phyloP scores from a whole-genome alignment of 2,329 filamentous ascomycete genomes.

The Lachnellula subtilissima region DNA sequence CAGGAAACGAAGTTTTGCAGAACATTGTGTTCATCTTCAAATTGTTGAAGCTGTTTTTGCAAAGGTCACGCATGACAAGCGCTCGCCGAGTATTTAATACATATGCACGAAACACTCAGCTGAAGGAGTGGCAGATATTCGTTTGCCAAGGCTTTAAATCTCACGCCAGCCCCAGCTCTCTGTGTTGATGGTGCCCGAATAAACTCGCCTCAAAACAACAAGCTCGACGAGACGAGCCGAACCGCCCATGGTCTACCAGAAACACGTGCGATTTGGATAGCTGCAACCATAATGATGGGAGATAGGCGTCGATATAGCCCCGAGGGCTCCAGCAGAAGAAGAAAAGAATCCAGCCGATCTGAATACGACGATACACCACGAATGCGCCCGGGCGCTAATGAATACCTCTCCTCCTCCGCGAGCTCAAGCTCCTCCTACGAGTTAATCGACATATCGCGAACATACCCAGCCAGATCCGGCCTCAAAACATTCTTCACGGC shows the following conservation, averaged over 20 bases:
- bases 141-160: neutral
- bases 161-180: neutral
- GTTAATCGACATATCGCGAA: conserved; percentile 59
- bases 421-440: conserved; percentile 41
- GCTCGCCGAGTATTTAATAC: neutral
- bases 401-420: conserved; percentile 21
- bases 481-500: conserved; percentile 60
- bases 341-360: conserved; percentile 9
- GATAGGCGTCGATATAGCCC: conserved; percentile 25
- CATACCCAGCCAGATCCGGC: conserved; percentile 44
- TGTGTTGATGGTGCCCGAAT: neutral
- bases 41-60: neutral
- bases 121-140: neutral
- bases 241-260: conserved; percentile 4
- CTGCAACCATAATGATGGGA: conserved; percentile 24
- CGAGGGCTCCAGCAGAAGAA: conserved; percentile 15
- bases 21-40: neutral
- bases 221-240: neutral
- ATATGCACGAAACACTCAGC: neutral
- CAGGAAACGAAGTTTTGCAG: neutral
- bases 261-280: conserved; percentile 3
- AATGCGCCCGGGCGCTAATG: conserved; percentile 15
- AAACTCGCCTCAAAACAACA: conserved; percentile 29
- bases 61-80: neutral
- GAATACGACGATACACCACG: conserved; percentile 18